Conservation (phyloP, 2,329 filamentous ascomycete genomes). For the Zymoseptoria brevis region DNA sequence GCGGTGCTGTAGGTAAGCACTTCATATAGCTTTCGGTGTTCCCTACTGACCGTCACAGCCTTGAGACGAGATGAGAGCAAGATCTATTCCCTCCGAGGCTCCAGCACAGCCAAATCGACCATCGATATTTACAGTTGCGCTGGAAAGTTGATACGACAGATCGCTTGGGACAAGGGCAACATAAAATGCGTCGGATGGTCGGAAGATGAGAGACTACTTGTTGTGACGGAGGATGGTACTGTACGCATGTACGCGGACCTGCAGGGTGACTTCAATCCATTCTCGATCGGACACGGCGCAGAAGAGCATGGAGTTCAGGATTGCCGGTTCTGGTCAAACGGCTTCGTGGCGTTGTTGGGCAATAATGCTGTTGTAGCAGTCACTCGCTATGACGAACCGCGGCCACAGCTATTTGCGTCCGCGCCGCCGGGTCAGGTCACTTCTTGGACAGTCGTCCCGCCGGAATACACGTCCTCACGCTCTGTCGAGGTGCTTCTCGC, state of each 20-base stretch:
- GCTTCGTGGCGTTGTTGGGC: constrained; percentile 84
- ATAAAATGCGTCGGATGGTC: constrained; percentile 93
- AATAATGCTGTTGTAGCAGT: constrained; percentile 85
- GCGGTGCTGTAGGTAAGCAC: constrained; percentile 75
- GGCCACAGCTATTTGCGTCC: constrained; percentile 71
- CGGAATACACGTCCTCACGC: constrained; percentile 77
- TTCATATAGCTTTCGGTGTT: constrained; percentile 1
- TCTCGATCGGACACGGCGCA: constrained; percentile 78
- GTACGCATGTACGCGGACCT: constrained; percentile 85
- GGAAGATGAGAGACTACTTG: constrained; percentile 83
- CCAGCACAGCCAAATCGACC: constrained; percentile 64
- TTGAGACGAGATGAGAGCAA: constrained; percentile 84
- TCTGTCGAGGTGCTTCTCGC: constrained; percentile 90
- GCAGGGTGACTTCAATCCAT: constrained; percentile 92
- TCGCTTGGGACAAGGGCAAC: constrained; percentile 75
- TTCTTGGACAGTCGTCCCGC: constrained; percentile 84
- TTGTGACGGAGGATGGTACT: constrained; percentile 81
- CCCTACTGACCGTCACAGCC: constrained; percentile 46
- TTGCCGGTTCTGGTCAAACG: constrained; percentile 86
- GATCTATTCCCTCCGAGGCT: constrained; percentile 66
- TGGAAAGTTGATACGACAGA: constrained; percentile 62
- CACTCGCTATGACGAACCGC: constrained; percentile 81
- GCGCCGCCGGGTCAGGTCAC: constrained; percentile 72
- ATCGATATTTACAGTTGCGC: constrained; percentile 94
- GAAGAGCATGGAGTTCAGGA: constrained; percentile 80